Evolutionary conservation across 768 basidiomycete species (phyloP).

Genomic region (Pisolithus marmoratus): DNA sequence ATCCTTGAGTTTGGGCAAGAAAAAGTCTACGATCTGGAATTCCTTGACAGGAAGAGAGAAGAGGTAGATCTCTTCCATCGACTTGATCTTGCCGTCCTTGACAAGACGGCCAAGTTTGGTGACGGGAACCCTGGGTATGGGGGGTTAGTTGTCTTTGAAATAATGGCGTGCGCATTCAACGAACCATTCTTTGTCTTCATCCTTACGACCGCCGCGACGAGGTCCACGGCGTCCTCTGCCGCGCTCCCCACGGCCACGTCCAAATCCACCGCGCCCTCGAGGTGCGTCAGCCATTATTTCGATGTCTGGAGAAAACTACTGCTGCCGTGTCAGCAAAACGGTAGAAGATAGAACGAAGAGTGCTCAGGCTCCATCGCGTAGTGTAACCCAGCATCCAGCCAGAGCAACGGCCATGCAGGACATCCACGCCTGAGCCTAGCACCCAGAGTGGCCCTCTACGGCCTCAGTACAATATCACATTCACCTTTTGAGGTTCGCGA

Average conservation of each 20-base stretch:
- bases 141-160: conserved; percentile 3
- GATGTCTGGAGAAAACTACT: conserved; percentile 21
- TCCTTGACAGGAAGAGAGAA: conserved; percentile 99
- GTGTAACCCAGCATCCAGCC: conserved; percentile 45
- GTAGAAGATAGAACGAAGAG: neutral
- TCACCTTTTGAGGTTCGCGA: conserved; percentile 33
- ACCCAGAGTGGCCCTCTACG: neutral
- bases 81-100: conserved; percentile 99
- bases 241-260: conserved; percentile 73
- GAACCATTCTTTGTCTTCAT: conserved; percentile 99
- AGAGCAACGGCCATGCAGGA: neutral
- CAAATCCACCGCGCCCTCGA: conserved; percentile 89
- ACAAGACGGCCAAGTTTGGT: conserved; percentile 99
- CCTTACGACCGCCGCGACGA: conserved; percentile 95
- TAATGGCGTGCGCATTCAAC: conserved; percentile 15
- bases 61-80: conserved; percentile 99
- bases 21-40: conserved; percentile 98
- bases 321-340: conserved; percentile 18
- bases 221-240: conserved; percentile 69
- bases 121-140: conserved; percentile 74
- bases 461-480: conserved; percentile 8
- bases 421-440: neutral
- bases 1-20: conserved; percentile 99
- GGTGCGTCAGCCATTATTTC: conserved; percentile 80
- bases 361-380: conserved; percentile 36